Base-by-base conservation (phyloP, 2,329 filamentous ascomycete genomes). In the Colletotrichum theobromicola region DNA sequence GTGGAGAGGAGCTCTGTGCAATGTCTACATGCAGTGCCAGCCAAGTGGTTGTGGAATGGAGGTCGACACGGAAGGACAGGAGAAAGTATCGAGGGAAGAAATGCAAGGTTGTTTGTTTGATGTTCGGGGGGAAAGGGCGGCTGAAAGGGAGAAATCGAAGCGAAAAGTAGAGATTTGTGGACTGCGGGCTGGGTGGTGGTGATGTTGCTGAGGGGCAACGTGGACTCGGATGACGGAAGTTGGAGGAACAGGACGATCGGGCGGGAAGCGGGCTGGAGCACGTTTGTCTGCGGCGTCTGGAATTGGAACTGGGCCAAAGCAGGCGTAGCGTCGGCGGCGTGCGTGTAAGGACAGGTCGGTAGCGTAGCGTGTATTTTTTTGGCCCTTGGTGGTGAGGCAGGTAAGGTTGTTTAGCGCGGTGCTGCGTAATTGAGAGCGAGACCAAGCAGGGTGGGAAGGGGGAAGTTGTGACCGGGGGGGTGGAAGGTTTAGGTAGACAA, bases 181-280 rank as follows among this genome's bases (percentile, higher is more conserved):
- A 72, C 62, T 67, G 55, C 34, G 60, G 57, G 58, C 26, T 34
- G 55, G 26, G 61, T 65, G 67, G 62, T 72, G 72, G 62, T 74
- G 72, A 57, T 72, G 68, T 50, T 50, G 53, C 61, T 42, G 72
- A 74, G 72, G 68, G 72, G 72, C 72, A 74, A 72, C 72, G 72
- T 74, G 72, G 72, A 67, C 72, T 74, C 62, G 55, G 72, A 74
- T 72, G 72, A 74, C 72, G 72, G 72, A 72, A 72, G 72, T 46
- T 74, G 72, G 37, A 74, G 67, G 72, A 74, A 66, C 61, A 71
- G 61, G 67, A 61, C 62, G 67, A 71, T 70, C 37, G 67, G 67
- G 71, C 67, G 67, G 71, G 61, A 74, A 70, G 37, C 50, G 66
- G 60, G 50, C 71, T 60, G 28, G 57, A 37, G 66, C 66, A 73